Evolutionary conservation across 441 rosid genomes (phyloP).

Genomic region (Metrosideros polymorpha): DNA sequence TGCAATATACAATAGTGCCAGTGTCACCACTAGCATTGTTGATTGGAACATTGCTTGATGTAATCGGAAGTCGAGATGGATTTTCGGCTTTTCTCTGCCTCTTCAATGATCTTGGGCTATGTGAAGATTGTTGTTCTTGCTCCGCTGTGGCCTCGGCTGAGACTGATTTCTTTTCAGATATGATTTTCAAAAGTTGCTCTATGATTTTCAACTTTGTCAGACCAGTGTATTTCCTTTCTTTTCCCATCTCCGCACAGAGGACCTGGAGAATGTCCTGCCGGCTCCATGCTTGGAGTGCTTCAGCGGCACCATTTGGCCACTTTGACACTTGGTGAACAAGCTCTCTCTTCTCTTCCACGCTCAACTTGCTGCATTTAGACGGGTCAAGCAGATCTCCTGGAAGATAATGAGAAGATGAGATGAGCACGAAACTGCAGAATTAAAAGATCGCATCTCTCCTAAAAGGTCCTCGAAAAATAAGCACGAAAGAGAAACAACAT

Average conservation of each 20-base stretch:
- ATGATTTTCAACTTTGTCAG: slow-evolving; percentile 91
- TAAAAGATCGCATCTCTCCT: not conserved
- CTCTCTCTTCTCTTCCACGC: slow-evolving; percentile 81
- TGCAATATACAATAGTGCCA: slow-evolving; percentile 41
- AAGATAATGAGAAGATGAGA: not conserved
- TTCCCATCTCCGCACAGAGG: slow-evolving; percentile 92
- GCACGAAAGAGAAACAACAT: not conserved
- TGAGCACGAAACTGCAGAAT: not conserved
- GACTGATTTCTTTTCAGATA: slow-evolving; percentile 61
- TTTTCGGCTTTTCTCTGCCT: slow-evolving; percentile 76
- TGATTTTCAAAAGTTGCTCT: slow-evolving; percentile 74
- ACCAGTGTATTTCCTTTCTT: slow-evolving; percentile 97
- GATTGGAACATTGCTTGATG: slow-evolving; percentile 24
- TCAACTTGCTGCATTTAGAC: slow-evolving; percentile 59
- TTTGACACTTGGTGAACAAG: slow-evolving; percentile 71
- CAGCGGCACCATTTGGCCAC: slow-evolving; percentile 51
- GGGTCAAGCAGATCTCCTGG: slow-evolving; percentile 52
- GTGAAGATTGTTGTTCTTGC: slow-evolving; percentile 29
- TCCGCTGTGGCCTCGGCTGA: slow-evolving; percentile 32
- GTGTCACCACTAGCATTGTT: slow-evolving; percentile 17
- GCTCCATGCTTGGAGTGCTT: slow-evolving; percentile 82
- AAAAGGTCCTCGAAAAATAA: not conserved
- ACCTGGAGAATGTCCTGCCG: slow-evolving; percentile 94
- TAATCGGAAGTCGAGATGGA: slow-evolving; percentile 55
- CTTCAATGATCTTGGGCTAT: slow-evolving; percentile 37